Evolutionary conservation across 352 stramenopile species (phyloP), one percentile per base, ranked within the genome.

Genomic region (Phytophthora constricta): DNA sequence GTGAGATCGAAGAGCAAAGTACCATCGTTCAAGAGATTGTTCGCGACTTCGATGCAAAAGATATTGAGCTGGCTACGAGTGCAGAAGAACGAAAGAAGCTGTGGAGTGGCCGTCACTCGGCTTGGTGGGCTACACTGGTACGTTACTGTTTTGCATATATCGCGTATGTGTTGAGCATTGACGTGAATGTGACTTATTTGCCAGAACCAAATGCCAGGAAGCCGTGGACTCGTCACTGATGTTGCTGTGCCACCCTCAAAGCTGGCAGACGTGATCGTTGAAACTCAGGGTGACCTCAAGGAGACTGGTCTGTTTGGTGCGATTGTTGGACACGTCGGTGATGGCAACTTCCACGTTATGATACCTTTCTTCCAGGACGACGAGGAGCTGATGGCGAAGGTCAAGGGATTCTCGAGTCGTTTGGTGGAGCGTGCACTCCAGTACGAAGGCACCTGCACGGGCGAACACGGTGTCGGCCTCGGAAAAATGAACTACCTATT

Each of bases 291-390:
- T 43, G 93, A 99, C 63, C 75, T 99, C 19, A 80, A 91, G 43
- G 76, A 90, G 46, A 87, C 87, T 0, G 80, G 76, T 10, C 66
- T 99, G 14, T 87, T 98, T 39, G 94, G 92, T 41, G 92, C 89
- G 25, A 97, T 97, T 62, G 95, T 99, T 60, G 84, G 75, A 63
- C 89, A 96, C 62, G 82, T 96, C 9, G 87, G 97, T 10, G 97
- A 99, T 66, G 97, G 96, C 25, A 99, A 99, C 77, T 99, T 99
- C 73, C 97, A 99, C 74, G 95, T 94, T 50, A 98, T 99, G 68
- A 77, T 99, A 20, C 92, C 97, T 13, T 90, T 96, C 56, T 81
- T 96, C 58, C 76, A 74, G 26, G 79, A 95, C 54, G 84, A 98
- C 50, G 67, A 83, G 5, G 76, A 87, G 41, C 83, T 98, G 47